Conservation (phyloP, 2,329 filamentous ascomycete species). For the Cordyceps militaris region DNA sequence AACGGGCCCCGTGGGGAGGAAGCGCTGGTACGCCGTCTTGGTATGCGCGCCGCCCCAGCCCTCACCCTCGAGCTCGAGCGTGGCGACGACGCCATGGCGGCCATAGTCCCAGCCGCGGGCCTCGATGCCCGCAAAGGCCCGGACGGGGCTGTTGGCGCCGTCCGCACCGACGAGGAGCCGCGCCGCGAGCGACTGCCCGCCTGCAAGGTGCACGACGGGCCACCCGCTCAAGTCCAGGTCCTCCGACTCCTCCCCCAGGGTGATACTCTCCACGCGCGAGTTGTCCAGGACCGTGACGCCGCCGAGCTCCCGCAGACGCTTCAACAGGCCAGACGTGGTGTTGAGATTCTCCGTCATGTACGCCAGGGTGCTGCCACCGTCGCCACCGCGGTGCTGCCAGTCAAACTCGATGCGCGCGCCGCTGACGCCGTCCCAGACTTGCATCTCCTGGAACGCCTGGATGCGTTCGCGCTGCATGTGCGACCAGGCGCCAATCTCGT, state of each 20-base stretch:
- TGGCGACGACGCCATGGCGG: slow-evolving; percentile 85
- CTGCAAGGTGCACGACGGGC: slow-evolving; percentile 73
- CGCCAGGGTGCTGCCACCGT: slow-evolving; percentile 59
- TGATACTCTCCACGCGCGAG: slow-evolving; percentile 72
- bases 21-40: slow-evolving; percentile 88
- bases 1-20: slow-evolving; percentile 85
- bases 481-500: slow-evolving; percentile 77
- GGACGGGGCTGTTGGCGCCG: slow-evolving; percentile 88
- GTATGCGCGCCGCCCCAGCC: slow-evolving; percentile 46
- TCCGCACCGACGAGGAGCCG: slow-evolving; percentile 88
- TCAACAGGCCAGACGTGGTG: slow-evolving; percentile 69
- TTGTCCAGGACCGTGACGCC: slow-evolving; percentile 66
- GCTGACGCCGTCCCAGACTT: slow-evolving; percentile 94
- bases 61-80: slow-evolving; percentile 62
- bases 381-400: slow-evolving; percentile 44
- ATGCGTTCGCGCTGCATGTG: slow-evolving; percentile 66
- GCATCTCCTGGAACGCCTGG: slow-evolving; percentile 91
- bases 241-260: slow-evolving; percentile 61
- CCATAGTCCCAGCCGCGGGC: slow-evolving; percentile 90
- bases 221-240: slow-evolving; percentile 74
- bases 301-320: slow-evolving; percentile 62
- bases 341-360: slow-evolving; percentile 98
- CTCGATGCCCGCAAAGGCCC: slow-evolving; percentile 78
- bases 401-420: slow-evolving; percentile 86
- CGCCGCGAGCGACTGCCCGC: slow-evolving; percentile 63